Evolutionary conservation across 768 basidiomycete genomes (phyloP), one percentile per base, ranked within the genome.

Genomic region (Saitozyma podzolica): DNA sequence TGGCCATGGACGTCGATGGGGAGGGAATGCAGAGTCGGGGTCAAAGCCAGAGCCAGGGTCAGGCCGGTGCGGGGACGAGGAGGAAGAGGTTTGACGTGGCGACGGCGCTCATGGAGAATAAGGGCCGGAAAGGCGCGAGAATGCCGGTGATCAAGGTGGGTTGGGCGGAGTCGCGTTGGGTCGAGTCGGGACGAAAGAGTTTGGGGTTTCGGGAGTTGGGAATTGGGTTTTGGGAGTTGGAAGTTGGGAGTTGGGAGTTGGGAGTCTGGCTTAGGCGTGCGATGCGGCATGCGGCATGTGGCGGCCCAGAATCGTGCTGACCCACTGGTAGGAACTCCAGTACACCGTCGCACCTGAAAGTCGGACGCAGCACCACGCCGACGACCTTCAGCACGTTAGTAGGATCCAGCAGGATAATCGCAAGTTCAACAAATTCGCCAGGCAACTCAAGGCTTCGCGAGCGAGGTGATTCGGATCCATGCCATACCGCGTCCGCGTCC

Each of bases 391-490:
- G 50, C 66, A 71, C 45, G 68, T 71, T 3, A 59, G 65, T 3
- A 65, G 67, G 51, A 60, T 73, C 47, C 69, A 71, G 43, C 52
- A 49, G 62, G 74, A 75, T 53, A 75, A 75, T 57, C 64, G 56
- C 53, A 75, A 75, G 50, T 75, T 75, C 66, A 75, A 75, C 61
- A 67, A 68, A 45, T 75, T 75, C 49, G 70, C 70, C 7, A 61
- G 73, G 62, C 68, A 70, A 29, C 29, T 29, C 29, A 29, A 29
- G 29, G 29, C 29, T 5, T 29, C 29, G 2, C 29, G 29, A 29
- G 29, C 29, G 29, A 29, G 29, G 29, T 29, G 29, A 29, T 29
- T 29, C 29, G 29, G 29, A 29, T 29, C 29, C 29, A 29, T 5
- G 29, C 29, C 2, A 2, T 5, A 5, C 29, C 29, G 5, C 2